Evolutionary conservation across 805 yeast species (phyloP), one percentile per base, ranked within the genome.

Genomic region (Metschnikowia noctiluminum): DNA sequence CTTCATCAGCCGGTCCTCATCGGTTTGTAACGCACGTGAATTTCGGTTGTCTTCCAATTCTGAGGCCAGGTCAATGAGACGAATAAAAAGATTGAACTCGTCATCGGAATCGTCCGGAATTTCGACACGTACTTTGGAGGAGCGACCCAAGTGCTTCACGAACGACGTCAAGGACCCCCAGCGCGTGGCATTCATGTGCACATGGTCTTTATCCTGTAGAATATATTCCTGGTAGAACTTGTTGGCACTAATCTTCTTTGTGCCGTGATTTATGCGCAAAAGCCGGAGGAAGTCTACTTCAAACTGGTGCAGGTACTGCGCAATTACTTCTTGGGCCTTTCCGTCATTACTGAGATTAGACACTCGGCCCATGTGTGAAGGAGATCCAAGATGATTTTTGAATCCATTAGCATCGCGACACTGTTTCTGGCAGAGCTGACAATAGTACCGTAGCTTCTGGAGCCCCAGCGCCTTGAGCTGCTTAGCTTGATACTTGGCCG

Each of bases 371-470:
- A 78, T 66, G 62, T 94, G 99, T 1, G 87, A 74, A 40, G 87
- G 89, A n/a, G 96, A 83, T 53, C 77, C 75, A n/a, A 85, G 76
- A 64, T 94, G 99, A 59, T 92, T 86, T 59, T 87, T 85, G 72
- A 87, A 94, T 27, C 99, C 99, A 68, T 94, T 92, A 53, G 87
- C 96, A 64, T 95, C 99, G 47, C 97, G 72, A 64, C 98, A 91
- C 68, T 94, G 99, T 61, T 92, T 89, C 62, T 78, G 81, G 61
- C 99, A 94, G 2, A 89, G 77, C 64, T 86, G 98, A 65, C 99
- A 94, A 66, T 90, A 95, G 76, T 81, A 92, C 52, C 81, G 76
- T 45, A 94, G 78, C 61, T 87, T 84, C 66, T 91, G 97, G 27
- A 91, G 81, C 2, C 98, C 98, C 42, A 80, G 74, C 27, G 89